Base-by-base conservation (phyloP, 148 eudicot genomes). In the Beta vulgaris region DNA sequence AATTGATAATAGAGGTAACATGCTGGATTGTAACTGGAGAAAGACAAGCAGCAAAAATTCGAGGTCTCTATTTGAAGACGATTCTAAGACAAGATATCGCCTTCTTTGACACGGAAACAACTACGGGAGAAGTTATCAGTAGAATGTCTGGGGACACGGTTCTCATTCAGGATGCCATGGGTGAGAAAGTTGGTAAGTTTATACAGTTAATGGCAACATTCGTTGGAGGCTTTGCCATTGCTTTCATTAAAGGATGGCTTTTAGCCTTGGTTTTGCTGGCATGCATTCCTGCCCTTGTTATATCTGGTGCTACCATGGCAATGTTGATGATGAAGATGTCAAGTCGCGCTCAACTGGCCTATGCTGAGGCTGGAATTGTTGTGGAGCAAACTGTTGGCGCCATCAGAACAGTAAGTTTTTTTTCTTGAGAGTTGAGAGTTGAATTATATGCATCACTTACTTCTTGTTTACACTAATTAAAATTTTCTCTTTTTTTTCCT, bases 131-230 rank as follows among this genome's bases (percentile, higher is more conserved):
- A 80, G 91, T 95, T 71, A 85, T 95, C 19, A 88, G 93, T 18
- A 86, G 94, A 29, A 88, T 92, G 93, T 95, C 99, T 39, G 98
- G 97, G 3, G 99, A 95, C 36, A 90, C 99, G 6, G 82, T 92
- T 76, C 93, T 92, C 57, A 92, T 95, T 76, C 99, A 91, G 76
- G 91, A 92, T 25, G 99, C 99, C 71, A 87, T 92, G 91, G 97
- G 99, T 3, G 93, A 92, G 78, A 95, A 95, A 85, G 99, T 80
- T 76, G 97, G 89, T 7, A 94, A 92, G 78, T 92, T 86, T 81
- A 87, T 94, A 72, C 93, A 92, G 70, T 77, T 89, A 26, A 9
- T 40, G 6, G 77, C 97, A 46, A 85, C 93, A 4, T 91, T 92
- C 76, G 0, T 88, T 12, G 96, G 93, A 75, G 96, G 93, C 3